Base-by-base conservation (phyloP, 371 early-diverging fungal species). In the Circinella minor region DNA sequence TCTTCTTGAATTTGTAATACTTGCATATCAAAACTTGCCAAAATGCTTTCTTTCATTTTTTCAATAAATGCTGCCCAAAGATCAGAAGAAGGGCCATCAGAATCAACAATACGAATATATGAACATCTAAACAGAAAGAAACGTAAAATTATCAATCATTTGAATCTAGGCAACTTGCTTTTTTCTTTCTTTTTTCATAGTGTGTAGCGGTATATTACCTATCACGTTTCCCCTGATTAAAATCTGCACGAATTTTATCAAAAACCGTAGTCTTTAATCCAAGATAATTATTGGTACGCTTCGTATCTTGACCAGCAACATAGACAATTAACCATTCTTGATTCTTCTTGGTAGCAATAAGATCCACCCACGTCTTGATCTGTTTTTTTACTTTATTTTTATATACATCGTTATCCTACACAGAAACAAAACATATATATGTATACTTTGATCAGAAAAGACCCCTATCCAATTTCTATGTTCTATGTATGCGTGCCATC, bases 241-340 rank as follows among this genome's bases (percentile, higher is more conserved):
- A 96, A 71, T 98, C 99, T 5, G 94, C 84, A 63, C 90, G 90
- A 60, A 98, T 90, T 68, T 91, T 91, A 76, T 98, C 99, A 61
- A 87, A 89, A 3, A 96, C 89, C 1, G 93, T 87, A 0, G 91
- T 78, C 36, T 92, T 89, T 67, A 90, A 80, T 27, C 79, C 84
- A 60, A 94, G 77, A 71, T 92, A 92, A 71, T 86, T 91, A 49
- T 88, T 81, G 18, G 84, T 72, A 61, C 86, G 78, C 71, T 84
- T 83, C 4, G 88, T 82, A 49, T 90, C 92, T n/a, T 89, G 87
- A 39, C 85, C 88, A 36, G 91, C 86, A 9, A 96, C 86, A 77
- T 95, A 93, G 6, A 97, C 92, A 66, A 98, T 91, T 46, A 95
- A 74, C 96, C 97, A 97, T 78, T 96, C 97, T 77, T 96, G 95